phyloP scores from a whole-genome alignment of 371 early-diverging fungal species.

The Enterospora canceri region DNA sequence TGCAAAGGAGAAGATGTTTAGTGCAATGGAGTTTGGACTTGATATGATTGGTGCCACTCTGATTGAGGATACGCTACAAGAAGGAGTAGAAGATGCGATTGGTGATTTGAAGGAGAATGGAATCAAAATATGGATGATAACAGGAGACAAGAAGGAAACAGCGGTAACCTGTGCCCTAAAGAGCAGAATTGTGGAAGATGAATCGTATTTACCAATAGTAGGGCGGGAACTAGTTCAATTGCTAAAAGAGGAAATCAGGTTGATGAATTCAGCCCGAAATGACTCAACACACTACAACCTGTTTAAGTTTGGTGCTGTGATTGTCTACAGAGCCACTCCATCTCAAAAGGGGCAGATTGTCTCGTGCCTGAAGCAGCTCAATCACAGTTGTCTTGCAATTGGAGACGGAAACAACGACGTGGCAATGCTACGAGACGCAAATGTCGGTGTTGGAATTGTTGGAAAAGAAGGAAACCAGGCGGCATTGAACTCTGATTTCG shows the following conservation, averaged over 20 bases:
- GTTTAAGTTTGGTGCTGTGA: conserved; percentile 28
- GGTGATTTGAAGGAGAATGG: conserved; percentile 69
- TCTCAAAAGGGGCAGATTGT: conserved; percentile 79
- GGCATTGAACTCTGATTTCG: conserved; percentile 80
- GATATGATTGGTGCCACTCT: conserved; percentile 71
- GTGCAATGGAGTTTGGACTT: background rate
- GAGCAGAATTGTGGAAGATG: conserved; percentile 32
- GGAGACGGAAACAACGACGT: conserved; percentile 79
- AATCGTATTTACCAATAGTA: conserved; percentile 4
- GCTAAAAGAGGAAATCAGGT: conserved; percentile 52
- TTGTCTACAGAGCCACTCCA: conserved; percentile 67
- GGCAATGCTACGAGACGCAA: conserved; percentile 84
- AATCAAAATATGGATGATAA: conserved; percentile 91
- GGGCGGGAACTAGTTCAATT: conserved; percentile 15
- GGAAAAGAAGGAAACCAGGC: conserved; percentile 91
- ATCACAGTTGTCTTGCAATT: conserved; percentile 67
- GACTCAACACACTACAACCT: background rate
- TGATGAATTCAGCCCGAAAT: background rate
- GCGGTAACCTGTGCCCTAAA: conserved; percentile 65
- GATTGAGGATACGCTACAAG: conserved; percentile 90
- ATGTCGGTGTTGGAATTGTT: conserved; percentile 81
- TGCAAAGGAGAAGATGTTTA: background rate
- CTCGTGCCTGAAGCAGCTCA: conserved; percentile 66
- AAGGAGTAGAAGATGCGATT: conserved; percentile 79
- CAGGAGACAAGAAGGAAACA: conserved; percentile 96